These are phyloP conservation scores for Secale cereale DNA, from an alignment of 176 grass and related monocot species.

Conservation along the genomic window DNA sequence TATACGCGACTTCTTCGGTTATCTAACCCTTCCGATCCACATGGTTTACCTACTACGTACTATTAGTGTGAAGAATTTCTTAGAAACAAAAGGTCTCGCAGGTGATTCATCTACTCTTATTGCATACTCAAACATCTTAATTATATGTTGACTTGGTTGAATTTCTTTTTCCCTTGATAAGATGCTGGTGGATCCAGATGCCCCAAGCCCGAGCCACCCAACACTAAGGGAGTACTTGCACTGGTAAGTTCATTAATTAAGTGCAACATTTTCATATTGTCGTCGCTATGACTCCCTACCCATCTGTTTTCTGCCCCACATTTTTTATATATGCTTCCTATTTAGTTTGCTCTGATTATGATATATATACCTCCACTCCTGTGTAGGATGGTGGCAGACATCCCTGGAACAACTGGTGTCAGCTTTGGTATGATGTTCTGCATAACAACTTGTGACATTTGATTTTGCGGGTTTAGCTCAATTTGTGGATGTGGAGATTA, in stretches of 20 bases:
- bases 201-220: conserved; percentile 65
- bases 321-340: too few species aligned
- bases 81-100: neutral
- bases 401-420: conserved; percentile 58
- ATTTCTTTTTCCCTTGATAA: conserved; percentile 22
- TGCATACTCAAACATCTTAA: neutral
- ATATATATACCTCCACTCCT: conserved; percentile 8
- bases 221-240: conserved; percentile 79
- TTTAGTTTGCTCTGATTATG: conserved; percentile 14
- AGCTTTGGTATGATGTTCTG: conserved; percentile 51
- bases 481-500: neutral
- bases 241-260: conserved; percentile 41
- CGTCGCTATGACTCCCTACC: neutral
- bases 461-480: neutral
- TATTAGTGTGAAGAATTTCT: neutral
- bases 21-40: neutral
- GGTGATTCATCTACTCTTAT: neutral
- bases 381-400: conserved; percentile 72
- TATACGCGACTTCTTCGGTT: neutral
- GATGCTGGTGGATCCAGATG: conserved; percentile 77
- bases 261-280: neutral
- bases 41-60: neutral
- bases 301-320: neutral
- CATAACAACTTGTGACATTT: neutral
- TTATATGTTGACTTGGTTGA: conserved; percentile 3